Base-by-base conservation (phyloP, 805 yeast species). In the Priceomyces castillae region DNA sequence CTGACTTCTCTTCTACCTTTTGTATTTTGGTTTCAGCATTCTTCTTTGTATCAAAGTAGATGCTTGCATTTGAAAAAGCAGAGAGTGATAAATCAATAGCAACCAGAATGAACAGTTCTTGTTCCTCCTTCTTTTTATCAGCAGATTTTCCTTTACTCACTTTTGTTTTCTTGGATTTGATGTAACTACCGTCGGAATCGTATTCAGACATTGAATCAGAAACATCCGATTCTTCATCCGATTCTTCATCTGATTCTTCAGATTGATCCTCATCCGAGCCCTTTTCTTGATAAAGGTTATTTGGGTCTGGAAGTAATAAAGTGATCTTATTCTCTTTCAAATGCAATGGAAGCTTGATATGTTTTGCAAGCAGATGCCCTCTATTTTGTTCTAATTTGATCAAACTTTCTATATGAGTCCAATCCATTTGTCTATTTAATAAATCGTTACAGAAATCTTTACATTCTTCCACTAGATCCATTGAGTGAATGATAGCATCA, bases 11-110 rank as follows among this genome's bases (percentile, higher is more conserved):
- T 49, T 83, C 90, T 0, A 95, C 95, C 53, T 85, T 86, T 34
- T 72, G 77, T 52, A 88, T 92, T 60, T 92, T 90, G 33, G 79
- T 81, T 35, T 79, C 81, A 0, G 95, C 96, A 9, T 69, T 65
- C 50, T 86, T 86, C 61, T 85, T 87, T 4, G 82, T 77, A 39
- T 83, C 86, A 59, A 88, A 92, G 57, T 88, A 92, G 22, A 76
- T 67, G 7, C 92, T 76, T 0, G 97, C 90, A 64, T 92, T 92
- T 1, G 97, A 96, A 70, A 78, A 90, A 0, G 97, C 90, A 1
- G 95, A 82, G 7, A 82, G 64, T 0, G 73, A 59, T 1, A 92
- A 69, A 52, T 88, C 90, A 41, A 92, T 81, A 42, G 77, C 71
- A 3, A 85, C 84, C 11, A 74, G 70, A 3, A 84, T 59, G 9